These are phyloP conservation scores for Alternaria gaisen DNA, from an alignment of 2,329 filamentous ascomycete genomes.

Conservation along the genomic window DNA sequence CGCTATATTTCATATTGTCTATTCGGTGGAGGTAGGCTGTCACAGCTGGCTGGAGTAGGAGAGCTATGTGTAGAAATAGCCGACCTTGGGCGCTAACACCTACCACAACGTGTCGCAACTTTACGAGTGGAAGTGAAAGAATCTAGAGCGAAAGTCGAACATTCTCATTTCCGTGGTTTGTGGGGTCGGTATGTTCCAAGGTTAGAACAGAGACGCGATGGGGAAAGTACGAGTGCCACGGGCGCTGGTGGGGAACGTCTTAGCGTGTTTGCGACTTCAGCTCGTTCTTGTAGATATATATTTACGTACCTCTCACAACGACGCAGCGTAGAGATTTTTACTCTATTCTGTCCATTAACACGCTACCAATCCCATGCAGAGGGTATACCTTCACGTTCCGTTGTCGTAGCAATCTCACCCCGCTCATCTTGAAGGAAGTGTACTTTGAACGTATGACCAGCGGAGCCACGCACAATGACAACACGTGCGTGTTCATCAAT, in stretches of 20 bases:
- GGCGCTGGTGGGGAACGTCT: conserved; percentile 1
- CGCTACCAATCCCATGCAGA: background rate
- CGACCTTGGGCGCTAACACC: background rate
- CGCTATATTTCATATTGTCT: conserved; percentile 31
- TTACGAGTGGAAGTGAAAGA: background rate
- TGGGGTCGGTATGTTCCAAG: background rate
- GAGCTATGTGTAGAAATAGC: background rate
- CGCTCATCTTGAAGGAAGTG: background rate
- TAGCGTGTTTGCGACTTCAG: background rate
- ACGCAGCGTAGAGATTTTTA: background rate
- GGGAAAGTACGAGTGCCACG: background rate
- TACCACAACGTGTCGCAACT: background rate
- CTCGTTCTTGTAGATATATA: background rate
- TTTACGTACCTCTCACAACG: background rate
- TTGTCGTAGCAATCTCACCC: background rate
- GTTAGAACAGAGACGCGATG: background rate
- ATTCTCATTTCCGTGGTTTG: background rate
- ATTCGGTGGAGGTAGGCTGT: background rate
- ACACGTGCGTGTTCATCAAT: background rate
- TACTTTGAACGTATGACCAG: background rate
- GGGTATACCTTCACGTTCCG: background rate
- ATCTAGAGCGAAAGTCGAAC: background rate
- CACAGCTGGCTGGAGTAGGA: background rate
- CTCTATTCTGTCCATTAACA: background rate
- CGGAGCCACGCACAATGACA: conserved; percentile 2